Conservation (phyloP, 177 flowering plant genomes). For the Vitis hybrid region DNA sequence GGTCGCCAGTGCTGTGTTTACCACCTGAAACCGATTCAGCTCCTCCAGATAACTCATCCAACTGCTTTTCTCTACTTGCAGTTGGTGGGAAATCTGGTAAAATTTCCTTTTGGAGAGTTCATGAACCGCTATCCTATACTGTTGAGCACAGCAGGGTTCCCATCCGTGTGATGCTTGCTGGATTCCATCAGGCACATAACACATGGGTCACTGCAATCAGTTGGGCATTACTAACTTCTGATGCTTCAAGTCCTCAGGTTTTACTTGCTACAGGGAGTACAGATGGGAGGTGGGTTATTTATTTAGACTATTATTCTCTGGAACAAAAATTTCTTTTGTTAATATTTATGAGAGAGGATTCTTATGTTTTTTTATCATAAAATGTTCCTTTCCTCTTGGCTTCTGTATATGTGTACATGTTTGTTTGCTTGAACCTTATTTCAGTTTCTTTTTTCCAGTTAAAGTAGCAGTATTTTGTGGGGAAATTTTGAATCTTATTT, state of each 20-base stretch:
- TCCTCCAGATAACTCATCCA: slow-evolving; percentile 27
- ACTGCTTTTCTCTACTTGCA: slow-evolving; percentile 61
- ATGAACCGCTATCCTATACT: slow-evolving; percentile 56
- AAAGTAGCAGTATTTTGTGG: no score
- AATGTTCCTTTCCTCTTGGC: no score
- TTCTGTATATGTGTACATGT: no score
- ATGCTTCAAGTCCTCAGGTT: slow-evolving; percentile 46
- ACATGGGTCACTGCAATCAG: slow-evolving; percentile 78
- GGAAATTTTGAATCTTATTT: no score
- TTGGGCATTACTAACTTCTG: slow-evolving; percentile 45
- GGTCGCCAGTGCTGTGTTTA: slow-evolving; percentile 71
- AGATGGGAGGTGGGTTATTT: slow-evolving; percentile 86
- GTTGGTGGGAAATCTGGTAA: slow-evolving; percentile 84
- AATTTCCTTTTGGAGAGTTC: slow-evolving; percentile 75
- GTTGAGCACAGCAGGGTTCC: slow-evolving; percentile 35
- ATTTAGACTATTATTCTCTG: background rate
- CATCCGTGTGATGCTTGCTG: slow-evolving; percentile 31
- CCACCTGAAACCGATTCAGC: slow-evolving; percentile 28
- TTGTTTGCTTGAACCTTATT: no score
- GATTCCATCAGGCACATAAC: slow-evolving; percentile 69
- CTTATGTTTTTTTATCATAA: no score
- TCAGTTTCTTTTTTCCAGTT: no score
- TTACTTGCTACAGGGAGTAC: slow-evolving; percentile 79
- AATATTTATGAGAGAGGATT: no score
- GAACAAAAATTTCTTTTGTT: no score